Percentiles rank a stretch among this genome's conserved stretches.
Conservation (phyloP, 192 early-diverging fungal genomes). For the Podila minutissima region DNA sequence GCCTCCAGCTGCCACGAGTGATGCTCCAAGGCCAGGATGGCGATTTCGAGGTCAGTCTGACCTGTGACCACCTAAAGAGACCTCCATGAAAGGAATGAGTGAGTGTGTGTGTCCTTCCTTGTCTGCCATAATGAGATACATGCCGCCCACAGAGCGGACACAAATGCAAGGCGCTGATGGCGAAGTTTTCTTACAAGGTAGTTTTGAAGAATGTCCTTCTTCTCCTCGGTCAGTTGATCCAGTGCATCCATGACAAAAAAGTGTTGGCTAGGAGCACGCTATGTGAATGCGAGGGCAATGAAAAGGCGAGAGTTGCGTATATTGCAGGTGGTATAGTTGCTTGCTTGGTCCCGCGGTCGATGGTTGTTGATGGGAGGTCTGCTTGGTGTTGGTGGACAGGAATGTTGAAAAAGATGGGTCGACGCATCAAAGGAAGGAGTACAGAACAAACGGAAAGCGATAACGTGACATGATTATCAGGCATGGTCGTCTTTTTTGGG, state of each 20-base stretch:
- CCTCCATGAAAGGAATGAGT: background rate
- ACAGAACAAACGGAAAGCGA: background rate
- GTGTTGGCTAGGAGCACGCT: background rate
- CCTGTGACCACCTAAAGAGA: constrained; percentile 43
- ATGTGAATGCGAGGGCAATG: background rate
- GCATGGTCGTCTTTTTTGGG: too few relatives aligned
- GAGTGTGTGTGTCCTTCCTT: background rate
- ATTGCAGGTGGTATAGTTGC: too few relatives aligned
- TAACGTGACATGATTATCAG: constrained; percentile 1
- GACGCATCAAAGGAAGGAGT: background rate
- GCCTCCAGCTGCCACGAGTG: constrained; percentile 52
- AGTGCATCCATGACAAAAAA: constrained; percentile 23
- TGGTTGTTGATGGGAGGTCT: too few relatives aligned
- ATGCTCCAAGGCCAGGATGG: constrained; percentile 39
- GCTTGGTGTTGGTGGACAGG: background rate
- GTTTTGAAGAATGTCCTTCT: constrained; percentile 41
- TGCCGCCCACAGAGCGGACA: background rate
- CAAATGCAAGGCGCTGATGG: background rate
- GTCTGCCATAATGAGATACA: background rate
- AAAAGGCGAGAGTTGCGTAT: background rate
- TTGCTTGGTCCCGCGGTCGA: too few relatives aligned
- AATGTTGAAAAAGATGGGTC: background rate
- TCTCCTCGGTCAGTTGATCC: constrained; percentile 37
- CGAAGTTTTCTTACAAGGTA: constrained; percentile 30
- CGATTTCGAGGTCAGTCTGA: constrained; percentile 44